These are phyloP conservation scores for Peniophora sp. DNA, from an alignment of 1,284 basidiomycete species.

Conservation along the genomic window DNA sequence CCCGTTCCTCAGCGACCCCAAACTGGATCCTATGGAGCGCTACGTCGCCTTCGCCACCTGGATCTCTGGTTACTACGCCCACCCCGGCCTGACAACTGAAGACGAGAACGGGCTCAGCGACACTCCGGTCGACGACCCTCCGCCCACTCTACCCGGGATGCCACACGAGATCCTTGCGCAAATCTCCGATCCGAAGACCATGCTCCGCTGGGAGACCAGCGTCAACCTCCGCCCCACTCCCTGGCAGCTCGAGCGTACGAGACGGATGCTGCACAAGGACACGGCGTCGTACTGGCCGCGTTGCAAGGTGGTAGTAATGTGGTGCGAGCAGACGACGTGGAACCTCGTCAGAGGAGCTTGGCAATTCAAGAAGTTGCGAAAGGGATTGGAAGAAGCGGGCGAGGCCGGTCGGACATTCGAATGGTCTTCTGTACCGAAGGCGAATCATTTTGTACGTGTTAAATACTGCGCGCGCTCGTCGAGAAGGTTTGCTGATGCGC, in stretches of 20 bases:
- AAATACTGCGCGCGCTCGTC: too few relatives aligned
- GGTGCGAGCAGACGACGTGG: slow-evolving; percentile 1
- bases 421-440: too few relatives aligned
- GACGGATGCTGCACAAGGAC: neutral
- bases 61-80: neutral
- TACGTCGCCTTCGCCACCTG: neutral
- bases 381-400: neutral
- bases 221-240: neutral
- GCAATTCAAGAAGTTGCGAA: neutral
- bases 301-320: neutral
- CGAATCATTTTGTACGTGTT: too few relatives aligned
- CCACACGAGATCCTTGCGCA: neutral
- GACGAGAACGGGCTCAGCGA: neutral
- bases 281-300: neutral
- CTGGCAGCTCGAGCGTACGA: neutral
- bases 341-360: neutral
- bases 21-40: neutral
- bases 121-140: neutral
- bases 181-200: neutral
- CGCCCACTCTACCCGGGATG: neutral
- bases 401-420: neutral
- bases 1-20: neutral
- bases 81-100: neutral
- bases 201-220: neutral
- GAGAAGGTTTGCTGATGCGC: too few relatives aligned